A percentile compares a stretch with the other conserved stretches of the same genome.
Conservation (phyloP, 306 rosid species). For the Lathyrus sativus region DNA sequence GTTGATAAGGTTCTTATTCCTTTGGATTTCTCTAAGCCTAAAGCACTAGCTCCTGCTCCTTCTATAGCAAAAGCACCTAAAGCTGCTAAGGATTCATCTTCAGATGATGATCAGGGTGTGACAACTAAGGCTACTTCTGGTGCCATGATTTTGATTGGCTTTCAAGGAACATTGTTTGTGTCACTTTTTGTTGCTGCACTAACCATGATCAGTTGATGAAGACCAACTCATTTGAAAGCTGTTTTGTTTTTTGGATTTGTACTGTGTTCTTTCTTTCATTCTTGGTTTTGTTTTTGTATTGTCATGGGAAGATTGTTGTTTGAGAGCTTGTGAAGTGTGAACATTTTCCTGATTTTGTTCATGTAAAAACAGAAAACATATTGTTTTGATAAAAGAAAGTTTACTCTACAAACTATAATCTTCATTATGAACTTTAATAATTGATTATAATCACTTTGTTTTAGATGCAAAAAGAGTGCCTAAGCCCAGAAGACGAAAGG, state of each 20-base stretch:
- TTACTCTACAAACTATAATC: background rate
- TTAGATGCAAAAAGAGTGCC: no score
- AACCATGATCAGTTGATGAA: constrained; percentile 12
- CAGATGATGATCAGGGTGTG: constrained; percentile 32
- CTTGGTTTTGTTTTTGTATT: constrained; percentile 22
- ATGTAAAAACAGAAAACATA: background rate
- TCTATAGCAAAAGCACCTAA: constrained; percentile 45
- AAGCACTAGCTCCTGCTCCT: constrained; percentile 52
- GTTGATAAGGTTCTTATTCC: constrained; percentile 64
- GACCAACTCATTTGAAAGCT: background rate
- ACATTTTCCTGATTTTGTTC: background rate
- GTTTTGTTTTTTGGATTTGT: background rate
- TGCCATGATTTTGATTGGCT: constrained; percentile 17
- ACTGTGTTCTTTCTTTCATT: constrained; percentile 12
- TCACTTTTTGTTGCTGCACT: constrained; percentile 28
- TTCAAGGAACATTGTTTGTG: constrained; percentile 33
- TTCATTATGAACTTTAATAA: background rate
- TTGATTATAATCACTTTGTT: background rate
- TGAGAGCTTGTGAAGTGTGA: constrained; percentile 24
- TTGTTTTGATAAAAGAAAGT: constrained; percentile 2
- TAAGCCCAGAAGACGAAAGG: no score
- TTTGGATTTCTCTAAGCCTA: constrained; percentile 53
- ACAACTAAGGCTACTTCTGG: constrained; percentile 39
- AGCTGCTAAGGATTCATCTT: constrained; percentile 46
- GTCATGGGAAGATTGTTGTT: constrained; percentile 6